Base-by-base conservation (phyloP, 345 rosid species). In the Pugionium cornutum region DNA sequence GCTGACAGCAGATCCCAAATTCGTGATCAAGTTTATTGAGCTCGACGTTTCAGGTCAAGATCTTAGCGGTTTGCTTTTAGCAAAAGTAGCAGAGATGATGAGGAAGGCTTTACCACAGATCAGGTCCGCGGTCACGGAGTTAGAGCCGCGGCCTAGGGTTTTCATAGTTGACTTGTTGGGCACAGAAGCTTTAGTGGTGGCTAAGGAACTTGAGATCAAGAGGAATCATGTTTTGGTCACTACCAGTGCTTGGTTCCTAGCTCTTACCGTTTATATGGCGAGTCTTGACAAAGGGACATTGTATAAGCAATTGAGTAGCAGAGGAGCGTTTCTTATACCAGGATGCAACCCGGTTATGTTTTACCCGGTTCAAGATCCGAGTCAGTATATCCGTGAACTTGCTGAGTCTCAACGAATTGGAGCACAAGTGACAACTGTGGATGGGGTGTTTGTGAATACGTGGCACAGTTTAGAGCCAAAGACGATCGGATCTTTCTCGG, bases 241-340 rank as follows among this genome's bases (percentile, higher is more conserved):
- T 35, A 59, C 83, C 0, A 86, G 75, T 51, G 96, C 89, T 9
- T 78, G 92, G 89, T 73, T 82, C 68, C 81, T 89, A 31, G 86
- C 89, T 4, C 47, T 76, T 9, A 60, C 76, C 0, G 45, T 83
- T 27, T 80, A 83, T 59, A 65, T 70, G 18, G 82, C 86, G 6
- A 67, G 67, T 11, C 58, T 78, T 27, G 80, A 78, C 27, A 68
- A 57, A 27, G 68, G 37, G 41, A 73, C 58, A 10, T 58, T 68
- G 43, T 77, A 42, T 1, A 72, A 72, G 6, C 79, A 81, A 5
- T 37, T 74, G 8, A 58, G 68, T 4, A 40, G 31, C 18, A 46
- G 43, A 31, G 56, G 46, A 27, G 81, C 80, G 1, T 43, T 83
- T 11, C 3, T 9, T 4, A 67, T 84, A 39, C 92, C 89, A 0